Percentiles rank a stretch among this genome's conserved stretches.
phyloP scores from a whole-genome alignment of 257 asterid species.

The Fraxinus anomala region DNA sequence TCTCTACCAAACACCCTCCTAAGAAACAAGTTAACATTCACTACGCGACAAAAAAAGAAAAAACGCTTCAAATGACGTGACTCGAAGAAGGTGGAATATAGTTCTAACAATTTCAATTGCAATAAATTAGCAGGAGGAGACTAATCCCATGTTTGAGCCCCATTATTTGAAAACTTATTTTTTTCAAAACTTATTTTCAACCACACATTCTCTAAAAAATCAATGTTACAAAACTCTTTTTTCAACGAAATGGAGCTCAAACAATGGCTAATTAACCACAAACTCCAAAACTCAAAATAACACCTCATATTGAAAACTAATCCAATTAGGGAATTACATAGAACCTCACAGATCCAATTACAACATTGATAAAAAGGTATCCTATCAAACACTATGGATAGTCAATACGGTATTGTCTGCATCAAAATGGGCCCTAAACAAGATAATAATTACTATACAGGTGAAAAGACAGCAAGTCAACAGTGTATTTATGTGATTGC shows the following conservation, averaged over 20 bases:
- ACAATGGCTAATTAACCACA: neutral
- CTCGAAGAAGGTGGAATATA: neutral
- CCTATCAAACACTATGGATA: neutral
- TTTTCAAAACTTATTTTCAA: no score
- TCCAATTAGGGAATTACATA: neutral
- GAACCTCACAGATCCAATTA: neutral
- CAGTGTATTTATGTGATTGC: neutral
- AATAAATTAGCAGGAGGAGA: neutral
- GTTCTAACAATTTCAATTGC: neutral
- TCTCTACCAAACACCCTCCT: no score
- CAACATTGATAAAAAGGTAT: neutral
- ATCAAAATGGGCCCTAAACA: neutral
- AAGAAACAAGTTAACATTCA: neutral
- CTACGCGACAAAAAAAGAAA: neutral
- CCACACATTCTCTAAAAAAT: no score
- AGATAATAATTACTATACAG: neutral
- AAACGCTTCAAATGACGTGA: neutral
- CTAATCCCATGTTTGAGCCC: neutral
- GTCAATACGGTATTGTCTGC: neutral
- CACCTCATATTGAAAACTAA: neutral
- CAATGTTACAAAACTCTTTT: no score
- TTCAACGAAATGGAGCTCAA: no score
- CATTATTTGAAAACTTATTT: no score
- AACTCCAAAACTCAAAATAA: neutral
- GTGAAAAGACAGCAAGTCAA: neutral